Conservation (phyloP, 148 eudicot species). For the Nyssa sinensis region DNA sequence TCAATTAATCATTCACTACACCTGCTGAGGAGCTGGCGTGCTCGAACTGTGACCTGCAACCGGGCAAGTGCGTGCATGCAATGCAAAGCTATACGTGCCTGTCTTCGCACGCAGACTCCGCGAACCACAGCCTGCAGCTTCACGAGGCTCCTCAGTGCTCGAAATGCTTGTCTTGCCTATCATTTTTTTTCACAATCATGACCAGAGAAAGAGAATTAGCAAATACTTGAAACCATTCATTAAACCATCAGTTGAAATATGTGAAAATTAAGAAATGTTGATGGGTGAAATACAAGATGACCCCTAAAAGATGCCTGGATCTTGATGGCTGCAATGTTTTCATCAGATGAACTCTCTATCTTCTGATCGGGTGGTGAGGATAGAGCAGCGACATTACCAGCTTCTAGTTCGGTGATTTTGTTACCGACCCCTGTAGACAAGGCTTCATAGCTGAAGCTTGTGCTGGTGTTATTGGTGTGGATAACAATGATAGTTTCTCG, state of each 20-base stretch:
- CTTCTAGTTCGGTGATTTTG: conserved; percentile 24
- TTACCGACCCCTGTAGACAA: conserved; percentile 25
- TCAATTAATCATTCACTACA: not conserved
- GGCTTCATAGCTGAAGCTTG: conserved; percentile 34
- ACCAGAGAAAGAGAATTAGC: not conserved
- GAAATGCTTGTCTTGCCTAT: conserved; percentile 64
- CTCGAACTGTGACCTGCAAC: conserved; percentile 56
- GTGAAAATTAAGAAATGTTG: not conserved
- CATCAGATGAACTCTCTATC: conserved; percentile 20
- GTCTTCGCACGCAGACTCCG: conserved; percentile 74
- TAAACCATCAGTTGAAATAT: not conserved
- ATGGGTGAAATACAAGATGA: conserved; percentile 52
- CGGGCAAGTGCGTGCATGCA: conserved; percentile 77
- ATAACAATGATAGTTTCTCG: conserved; percentile 46
- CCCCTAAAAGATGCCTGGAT: conserved; percentile 79
- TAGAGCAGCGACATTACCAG: too few species aligned
- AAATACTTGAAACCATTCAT: not conserved
- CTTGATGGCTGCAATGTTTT: conserved; percentile 54
- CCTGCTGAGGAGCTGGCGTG: conserved; percentile 38
- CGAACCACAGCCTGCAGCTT: conserved; percentile 83
- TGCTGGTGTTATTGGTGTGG: conserved; percentile 56
- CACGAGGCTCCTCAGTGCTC: conserved; percentile 71
- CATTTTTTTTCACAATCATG: too few species aligned
- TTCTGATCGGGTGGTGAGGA: conserved; percentile 8
- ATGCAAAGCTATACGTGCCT: conserved; percentile 65